Base-by-base conservation (phyloP, 176 grass and related monocot genomes). In the Ensete ventricosum region DNA sequence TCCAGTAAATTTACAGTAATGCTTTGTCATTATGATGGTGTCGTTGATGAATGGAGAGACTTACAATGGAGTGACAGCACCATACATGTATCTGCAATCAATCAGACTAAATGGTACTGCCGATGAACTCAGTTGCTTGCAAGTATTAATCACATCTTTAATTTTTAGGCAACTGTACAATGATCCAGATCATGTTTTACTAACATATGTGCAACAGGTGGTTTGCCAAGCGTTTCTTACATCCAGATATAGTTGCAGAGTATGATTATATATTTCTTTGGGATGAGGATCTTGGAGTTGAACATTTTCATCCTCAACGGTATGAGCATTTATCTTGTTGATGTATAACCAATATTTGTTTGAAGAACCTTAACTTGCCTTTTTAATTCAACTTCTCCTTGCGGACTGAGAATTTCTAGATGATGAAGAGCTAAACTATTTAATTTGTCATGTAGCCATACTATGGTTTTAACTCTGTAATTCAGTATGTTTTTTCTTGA, bases 221-320 rank as follows among this genome's bases (percentile, higher is more conserved):
- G 82, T 84, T 84, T 65, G 76, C 82, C 11, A 84, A 84, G 76
- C 62, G 82, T 4, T 79, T 84, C 76, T 55, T 79, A 52, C 82
- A 84, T 72, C 82, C 76, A n/a, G 82, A 79, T 65, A 54, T 84
- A 8, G 82, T 69, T 23, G 69, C 59, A 0, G 70, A 74, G 29
- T 79, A 84, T 49, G 69, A 78, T 11, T 83, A 83, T 50, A 52
- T 83, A 1, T 83, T 83, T 64, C n/a, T 83, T 0, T 83, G 71
- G 82, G 82, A 84, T 25, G 76, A 84, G 29, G 82, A 84, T 77
- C 1, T 84, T 24, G 71, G 71, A 43, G 71, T 84, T 0, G 60
- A 79, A 64, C 12, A 62, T 22, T 84, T 79, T 49, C 23, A 84
- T 54, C 76, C 76, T 78, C 64, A 10, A n/a, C 66, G 66, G 66